Percentiles rank a stretch among this genome's conserved stretches.
Conservation (phyloP, 2,329 filamentous ascomycete species). For the Xylariaceae sp. region DNA sequence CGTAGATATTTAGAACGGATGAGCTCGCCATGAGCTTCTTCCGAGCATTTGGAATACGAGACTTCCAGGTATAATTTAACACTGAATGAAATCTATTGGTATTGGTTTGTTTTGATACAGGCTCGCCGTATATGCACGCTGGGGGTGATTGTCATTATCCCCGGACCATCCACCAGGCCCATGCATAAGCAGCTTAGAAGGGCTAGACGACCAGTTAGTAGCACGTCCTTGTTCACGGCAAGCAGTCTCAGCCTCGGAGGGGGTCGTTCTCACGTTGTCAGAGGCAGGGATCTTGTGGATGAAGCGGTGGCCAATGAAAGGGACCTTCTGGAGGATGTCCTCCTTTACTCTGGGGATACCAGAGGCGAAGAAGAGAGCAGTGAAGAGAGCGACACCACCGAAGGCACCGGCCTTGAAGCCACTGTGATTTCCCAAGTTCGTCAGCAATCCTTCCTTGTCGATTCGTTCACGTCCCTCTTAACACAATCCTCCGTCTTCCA, state of each 20-base stretch:
- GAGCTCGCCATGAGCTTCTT: neutral
- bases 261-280: conserved; percentile 52
- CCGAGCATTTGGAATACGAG: conserved; percentile 8
- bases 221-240: neutral
- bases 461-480: neutral
- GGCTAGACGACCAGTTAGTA: conserved; percentile 21
- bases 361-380: conserved; percentile 55
- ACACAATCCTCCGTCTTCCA: neutral
- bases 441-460: conserved; percentile 4
- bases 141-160: conserved; percentile 13
- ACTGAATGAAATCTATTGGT: conserved; percentile 29
- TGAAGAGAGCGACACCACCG: conserved; percentile 53
- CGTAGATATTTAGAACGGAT: conserved; percentile 14
- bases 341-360: conserved; percentile 56
- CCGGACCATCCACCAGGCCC: conserved; percentile 4
- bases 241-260: neutral
- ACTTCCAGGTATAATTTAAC: conserved; percentile 3
- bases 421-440: conserved; percentile 33
- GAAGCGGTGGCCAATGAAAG: conserved; percentile 48
- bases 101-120: conserved; percentile 26
- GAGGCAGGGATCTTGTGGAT: conserved; percentile 51
- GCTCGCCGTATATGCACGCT: conserved; percentile 25
- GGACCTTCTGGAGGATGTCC: conserved; percentile 58
- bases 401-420: conserved; percentile 49
- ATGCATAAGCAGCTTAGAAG: conserved; percentile 22